Evolutionary conservation across 345 rosid genomes (phyloP), one percentile per base, ranked within the genome.

Genomic region (Acer negundo): DNA sequence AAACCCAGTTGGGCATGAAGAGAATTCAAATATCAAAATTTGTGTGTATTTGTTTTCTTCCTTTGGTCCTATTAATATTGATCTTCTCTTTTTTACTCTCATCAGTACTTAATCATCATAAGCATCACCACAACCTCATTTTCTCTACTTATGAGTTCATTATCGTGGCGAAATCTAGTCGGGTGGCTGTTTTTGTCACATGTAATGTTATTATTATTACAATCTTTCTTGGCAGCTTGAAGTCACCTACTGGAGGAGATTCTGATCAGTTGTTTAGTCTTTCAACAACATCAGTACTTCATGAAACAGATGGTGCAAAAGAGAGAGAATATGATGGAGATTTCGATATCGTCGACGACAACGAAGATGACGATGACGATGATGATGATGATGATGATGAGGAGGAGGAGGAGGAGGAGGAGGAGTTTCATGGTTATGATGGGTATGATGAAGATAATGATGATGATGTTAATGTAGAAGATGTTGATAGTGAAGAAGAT

Each of bases 391-490:
- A 35, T 15, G 62, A 62, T 1, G 62, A 67, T 1, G 28, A 26
- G 28, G 28, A 26, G 28, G 28, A 26, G 28, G 28, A 2, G 8
- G 77, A 59, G 7, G 62, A 23, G 16, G 64, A 53, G 1, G 63
- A 68, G 7, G 80, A 66, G 12, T 28, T 58, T 17, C 44, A 11
- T 64, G 81, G 67, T 3, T 65, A 70, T 24, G 74, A 24, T 2
- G 83, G 75, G 3, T 40, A 70, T 15, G 83, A 74, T 22, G 71
- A 73, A 20, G 79, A 78, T 26, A 69, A 78, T 26, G 76, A 67
- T 20, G 70, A 61, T 6, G 51, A 20, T 62, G 22, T 59, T 10
- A 35, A 11, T 0, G 28, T 66, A 1, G 70, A 70, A 28, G 79
- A 53, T 4, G 70, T 44, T 44, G n/a, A 17, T 0, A 67, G 77